phyloP scores from a whole-genome alignment of 495 filamentous ascomycete genomes.

The Pyronema omphalodes region DNA sequence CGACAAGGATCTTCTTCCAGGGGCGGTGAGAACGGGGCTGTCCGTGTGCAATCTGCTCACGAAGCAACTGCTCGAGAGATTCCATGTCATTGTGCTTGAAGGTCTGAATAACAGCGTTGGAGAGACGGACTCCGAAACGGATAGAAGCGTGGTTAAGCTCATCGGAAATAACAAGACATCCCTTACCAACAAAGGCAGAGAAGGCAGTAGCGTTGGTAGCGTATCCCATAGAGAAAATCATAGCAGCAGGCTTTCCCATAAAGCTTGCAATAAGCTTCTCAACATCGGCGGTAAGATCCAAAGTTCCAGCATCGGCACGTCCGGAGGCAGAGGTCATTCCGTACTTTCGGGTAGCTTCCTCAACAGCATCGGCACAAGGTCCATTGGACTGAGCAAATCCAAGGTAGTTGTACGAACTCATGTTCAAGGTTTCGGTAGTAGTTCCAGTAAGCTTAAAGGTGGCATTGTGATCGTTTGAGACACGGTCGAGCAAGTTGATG shows the following conservation, averaged over 20 bases:
- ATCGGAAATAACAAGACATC: conserved; percentile 83
- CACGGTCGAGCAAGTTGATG: conserved; percentile 80
- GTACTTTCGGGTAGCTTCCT: conserved; percentile 66
- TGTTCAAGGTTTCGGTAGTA: conserved; percentile 85
- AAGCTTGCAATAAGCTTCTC: conserved; percentile 79
- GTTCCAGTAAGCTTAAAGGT: conserved; percentile 76
- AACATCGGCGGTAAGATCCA: conserved; percentile 71
- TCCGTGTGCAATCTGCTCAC: conserved; percentile 85
- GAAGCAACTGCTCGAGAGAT: conserved; percentile 64
- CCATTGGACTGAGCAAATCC: conserved; percentile 97
- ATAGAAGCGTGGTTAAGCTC: conserved; percentile 97
- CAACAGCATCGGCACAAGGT: conserved; percentile 84
- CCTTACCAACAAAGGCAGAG: conserved; percentile 76
- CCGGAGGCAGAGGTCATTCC: conserved; percentile 66
- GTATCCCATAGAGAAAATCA: conserved; percentile 98
- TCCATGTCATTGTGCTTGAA: conserved; percentile 96
- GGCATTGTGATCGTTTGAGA: conserved; percentile 72
- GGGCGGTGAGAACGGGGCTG: conserved; percentile 92
- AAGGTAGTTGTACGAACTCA: conserved; percentile 98
- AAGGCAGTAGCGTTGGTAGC: conserved; percentile 84
- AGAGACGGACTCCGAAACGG: conserved; percentile 80
- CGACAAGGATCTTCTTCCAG: conserved; percentile 96
- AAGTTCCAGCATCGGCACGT: conserved; percentile 66
- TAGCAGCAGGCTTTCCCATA: conserved; percentile 79
- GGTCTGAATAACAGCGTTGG: conserved; percentile 80